These are phyloP conservation scores for Hypomontagnella submonticulosa DNA, from an alignment of 495 filamentous ascomycete genomes.

Conservation along the genomic window DNA sequence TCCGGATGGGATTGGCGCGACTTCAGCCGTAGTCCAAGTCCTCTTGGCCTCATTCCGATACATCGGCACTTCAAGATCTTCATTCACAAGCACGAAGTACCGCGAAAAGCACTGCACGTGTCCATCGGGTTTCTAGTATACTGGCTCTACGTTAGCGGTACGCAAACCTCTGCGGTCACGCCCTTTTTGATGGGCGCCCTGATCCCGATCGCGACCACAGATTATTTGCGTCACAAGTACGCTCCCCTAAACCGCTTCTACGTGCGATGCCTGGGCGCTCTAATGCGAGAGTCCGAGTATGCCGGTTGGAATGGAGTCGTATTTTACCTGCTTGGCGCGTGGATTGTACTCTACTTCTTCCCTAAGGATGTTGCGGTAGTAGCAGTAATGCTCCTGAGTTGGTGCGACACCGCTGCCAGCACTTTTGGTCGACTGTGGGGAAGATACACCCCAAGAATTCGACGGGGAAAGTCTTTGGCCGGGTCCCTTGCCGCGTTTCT, in stretches of 20 bases:
- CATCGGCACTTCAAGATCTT: slow-evolving; percentile 79
- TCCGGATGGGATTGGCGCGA: slow-evolving; percentile 76
- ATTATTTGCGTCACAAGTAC: slow-evolving; percentile 83
- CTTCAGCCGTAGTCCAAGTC: slow-evolving; percentile 87
- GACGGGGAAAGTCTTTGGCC: slow-evolving; percentile 89
- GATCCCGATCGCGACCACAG: slow-evolving; percentile 86
- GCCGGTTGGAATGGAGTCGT: slow-evolving; percentile 94
- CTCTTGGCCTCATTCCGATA: slow-evolving; percentile 94
- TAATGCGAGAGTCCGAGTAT: slow-evolving; percentile 98
- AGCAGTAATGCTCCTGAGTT: slow-evolving; percentile 87
- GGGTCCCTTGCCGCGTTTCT: slow-evolving; percentile 85
- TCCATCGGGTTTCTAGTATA: slow-evolving; percentile 95
- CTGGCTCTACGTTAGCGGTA: slow-evolving; percentile 79
- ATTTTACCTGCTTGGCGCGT: slow-evolving; percentile 92
- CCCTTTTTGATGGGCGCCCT: slow-evolving; percentile 84
- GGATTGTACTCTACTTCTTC: slow-evolving; percentile 83
- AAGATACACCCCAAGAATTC: slow-evolving; percentile 84
- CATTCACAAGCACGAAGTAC: slow-evolving; percentile 81
- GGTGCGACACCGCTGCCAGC: slow-evolving; percentile 97
- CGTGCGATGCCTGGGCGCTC: slow-evolving; percentile 80
- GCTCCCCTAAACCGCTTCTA: slow-evolving; percentile 87
- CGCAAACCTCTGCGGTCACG: slow-evolving; percentile 78
- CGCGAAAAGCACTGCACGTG: slow-evolving; percentile 82
- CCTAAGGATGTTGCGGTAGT: slow-evolving; percentile 96
- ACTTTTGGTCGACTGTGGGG: slow-evolving; percentile 92